phyloP scores from a whole-genome alignment of 176 grass and related monocot genomes.

The Dendrocalamus sinicus region DNA sequence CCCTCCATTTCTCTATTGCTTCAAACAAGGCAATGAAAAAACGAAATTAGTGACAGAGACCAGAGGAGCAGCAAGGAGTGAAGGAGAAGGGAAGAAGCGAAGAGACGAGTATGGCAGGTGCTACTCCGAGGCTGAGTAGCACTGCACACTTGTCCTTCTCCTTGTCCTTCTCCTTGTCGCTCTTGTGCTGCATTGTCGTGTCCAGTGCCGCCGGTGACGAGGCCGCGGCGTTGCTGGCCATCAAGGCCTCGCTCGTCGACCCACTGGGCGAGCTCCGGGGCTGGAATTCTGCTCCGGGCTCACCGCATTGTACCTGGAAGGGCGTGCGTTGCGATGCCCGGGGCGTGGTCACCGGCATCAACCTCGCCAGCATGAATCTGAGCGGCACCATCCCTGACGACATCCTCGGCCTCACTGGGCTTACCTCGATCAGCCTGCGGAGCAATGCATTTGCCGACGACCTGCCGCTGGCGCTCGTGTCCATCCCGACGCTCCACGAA shows the following conservation, averaged over 20 bases:
- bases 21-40: constrained; percentile 56
- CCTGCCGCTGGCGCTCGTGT: constrained; percentile 55
- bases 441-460: constrained; percentile 69
- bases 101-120: constrained; percentile 62
- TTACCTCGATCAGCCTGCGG: constrained; percentile 70
- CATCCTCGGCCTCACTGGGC: constrained; percentile 57
- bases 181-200: constrained; percentile 47
- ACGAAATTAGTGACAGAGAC: constrained; percentile 40
- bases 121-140: constrained; percentile 49
- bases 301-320: constrained; percentile 70
- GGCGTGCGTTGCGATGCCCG: constrained; percentile 62
- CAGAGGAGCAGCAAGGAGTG: constrained; percentile 44
- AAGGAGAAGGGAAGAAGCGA: constrained; percentile 49
- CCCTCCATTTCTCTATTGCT: constrained; percentile 66
- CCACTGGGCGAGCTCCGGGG: constrained; percentile 54
- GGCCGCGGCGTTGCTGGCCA: constrained; percentile 57
- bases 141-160: constrained; percentile 51
- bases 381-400: constrained; percentile 70
- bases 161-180: constrained; percentile 51
- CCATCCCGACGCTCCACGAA: constrained; percentile 55
- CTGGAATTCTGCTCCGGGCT: constrained; percentile 51
- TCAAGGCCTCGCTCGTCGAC: constrained; percentile 71
- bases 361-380: constrained; percentile 76
- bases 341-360: constrained; percentile 73
- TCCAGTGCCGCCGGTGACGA: constrained; percentile 59